A percentile compares a stretch with the other conserved stretches of the same genome.
Evolutionary conservation across 2,329 filamentous ascomycete genomes (phyloP).

Genomic region (Aspergillus sp.): DNA sequence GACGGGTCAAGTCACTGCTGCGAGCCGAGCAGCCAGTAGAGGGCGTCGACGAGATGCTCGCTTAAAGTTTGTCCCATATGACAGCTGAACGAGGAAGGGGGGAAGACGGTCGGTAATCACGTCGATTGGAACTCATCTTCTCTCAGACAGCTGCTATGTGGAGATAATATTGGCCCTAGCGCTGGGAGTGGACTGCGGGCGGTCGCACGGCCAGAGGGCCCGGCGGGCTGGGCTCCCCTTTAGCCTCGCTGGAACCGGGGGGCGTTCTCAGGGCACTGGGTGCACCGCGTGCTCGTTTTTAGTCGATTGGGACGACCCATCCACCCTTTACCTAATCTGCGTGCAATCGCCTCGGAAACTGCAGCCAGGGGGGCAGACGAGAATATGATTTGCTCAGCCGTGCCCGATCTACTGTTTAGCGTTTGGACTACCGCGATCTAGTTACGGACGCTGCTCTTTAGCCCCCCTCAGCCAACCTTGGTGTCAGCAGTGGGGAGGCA

Average conservation of each 20-base stretch:
- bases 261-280: constrained; percentile 9
- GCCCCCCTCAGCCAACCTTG: background rate
- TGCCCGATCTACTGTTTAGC: constrained; percentile 1
- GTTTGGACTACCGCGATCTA: background rate
- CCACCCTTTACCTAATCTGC: constrained; percentile 3
- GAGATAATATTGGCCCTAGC: constrained; percentile 13
- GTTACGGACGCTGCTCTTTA: background rate
- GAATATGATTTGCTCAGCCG: background rate
- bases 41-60: background rate
- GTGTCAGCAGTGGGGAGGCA: background rate
- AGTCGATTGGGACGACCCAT: background rate
- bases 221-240: constrained; percentile 1
- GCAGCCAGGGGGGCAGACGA: background rate
- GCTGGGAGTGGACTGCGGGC: constrained; percentile 2
- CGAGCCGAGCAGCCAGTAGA: background rate
- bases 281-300: constrained; percentile 15
- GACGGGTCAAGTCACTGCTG: background rate
- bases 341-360: constrained; percentile 5
- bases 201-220: background rate
- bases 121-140: background rate
- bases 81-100: background rate
- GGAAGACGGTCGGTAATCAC: background rate
- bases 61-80: background rate
- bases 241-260: background rate
- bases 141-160: constrained; percentile 4